Conservation (phyloP, 345 rosid species). For the Acer campestre region DNA sequence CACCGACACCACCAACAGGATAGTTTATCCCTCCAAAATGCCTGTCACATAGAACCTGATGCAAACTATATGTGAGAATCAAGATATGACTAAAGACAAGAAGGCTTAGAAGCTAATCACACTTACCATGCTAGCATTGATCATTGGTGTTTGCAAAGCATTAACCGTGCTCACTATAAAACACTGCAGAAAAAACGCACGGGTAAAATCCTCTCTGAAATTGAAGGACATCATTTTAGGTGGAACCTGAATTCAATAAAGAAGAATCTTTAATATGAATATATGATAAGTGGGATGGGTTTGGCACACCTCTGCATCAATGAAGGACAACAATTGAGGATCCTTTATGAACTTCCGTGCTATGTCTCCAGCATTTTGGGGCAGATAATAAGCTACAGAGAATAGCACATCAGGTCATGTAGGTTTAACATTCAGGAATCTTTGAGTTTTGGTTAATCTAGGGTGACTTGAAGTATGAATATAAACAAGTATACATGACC, state of each 20-base stretch:
- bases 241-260: neutral
- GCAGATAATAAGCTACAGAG: constrained; percentile 77
- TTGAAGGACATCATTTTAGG: neutral
- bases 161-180: constrained; percentile 93
- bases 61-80: constrained; percentile 21
- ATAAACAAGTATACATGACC: neutral
- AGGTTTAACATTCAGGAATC: neutral
- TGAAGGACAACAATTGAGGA: constrained; percentile 79
- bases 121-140: constrained; percentile 91
- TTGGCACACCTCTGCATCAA: constrained; percentile 84
- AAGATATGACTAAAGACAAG: neutral
- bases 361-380: constrained; percentile 89
- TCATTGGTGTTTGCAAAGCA: constrained; percentile 92
- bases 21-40: constrained; percentile 98
- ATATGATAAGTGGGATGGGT: constrained; percentile 17
- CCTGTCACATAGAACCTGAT: constrained; percentile 91
- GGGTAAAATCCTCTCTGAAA: constrained; percentile 7
- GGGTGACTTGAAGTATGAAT: neutral
- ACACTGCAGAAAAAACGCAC: constrained; percentile 60
- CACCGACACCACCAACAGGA: constrained; percentile 96
- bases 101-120: constrained; percentile 8
- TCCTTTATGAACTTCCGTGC: constrained; percentile 91
- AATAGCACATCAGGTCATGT: constrained; percentile 8
- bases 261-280: neutral
- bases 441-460: neutral